Evolutionary conservation across 2,329 filamentous ascomycete species (phyloP), one percentile per base, ranked within the genome.

Genomic region (Drechslerella dactyloides): DNA sequence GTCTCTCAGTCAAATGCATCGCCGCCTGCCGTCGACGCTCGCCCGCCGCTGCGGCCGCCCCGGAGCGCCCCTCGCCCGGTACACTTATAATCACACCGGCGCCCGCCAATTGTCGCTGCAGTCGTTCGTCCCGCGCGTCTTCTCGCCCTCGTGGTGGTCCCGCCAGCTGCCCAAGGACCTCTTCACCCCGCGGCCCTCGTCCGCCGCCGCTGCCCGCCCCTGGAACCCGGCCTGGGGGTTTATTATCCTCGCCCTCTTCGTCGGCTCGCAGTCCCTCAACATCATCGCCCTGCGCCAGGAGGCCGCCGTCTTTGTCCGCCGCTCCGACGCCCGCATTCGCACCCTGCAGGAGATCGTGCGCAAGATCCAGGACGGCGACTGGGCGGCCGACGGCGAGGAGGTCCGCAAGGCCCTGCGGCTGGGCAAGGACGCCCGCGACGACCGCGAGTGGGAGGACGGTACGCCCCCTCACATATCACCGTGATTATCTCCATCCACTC

Each of bases 181-280:
- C 7, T 70, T 70, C 24, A 60, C 50, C n/a, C 21, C 48, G 5
- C n/a, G 42, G 6, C 55, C 51, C 42, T 13, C 46, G 2, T 51
- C 59, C 5, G n/a, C 35, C 8, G 24, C 50, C 10, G 54, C 40
- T 5, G 55, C 24, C 17, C 66, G 66, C 15, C 58, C 58, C 44
- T 73, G 69, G 69, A 60, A 73, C 24, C 69, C 69, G 15, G 69
- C 69, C 6, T 65, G 61, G 69, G 60, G 60, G 1, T 73, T 63
- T 76, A 90, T 93, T 74, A 92, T 92, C 77, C 82, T 73, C 15
- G 55, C 61, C 2, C 35, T 92, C 44, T 84, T 97, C 74, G 93
- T 97, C 74, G 96, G 96, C 2, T 96, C 91, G 73, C 96, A 97
- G 84, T 90, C 93, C 13, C 97, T 99, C 76, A 90, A 97, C 77